Evolutionary conservation across 192 early-diverging fungal genomes (phyloP), one percentile per base, ranked within the genome.

Genomic region (Chytriomyces confervae): DNA sequence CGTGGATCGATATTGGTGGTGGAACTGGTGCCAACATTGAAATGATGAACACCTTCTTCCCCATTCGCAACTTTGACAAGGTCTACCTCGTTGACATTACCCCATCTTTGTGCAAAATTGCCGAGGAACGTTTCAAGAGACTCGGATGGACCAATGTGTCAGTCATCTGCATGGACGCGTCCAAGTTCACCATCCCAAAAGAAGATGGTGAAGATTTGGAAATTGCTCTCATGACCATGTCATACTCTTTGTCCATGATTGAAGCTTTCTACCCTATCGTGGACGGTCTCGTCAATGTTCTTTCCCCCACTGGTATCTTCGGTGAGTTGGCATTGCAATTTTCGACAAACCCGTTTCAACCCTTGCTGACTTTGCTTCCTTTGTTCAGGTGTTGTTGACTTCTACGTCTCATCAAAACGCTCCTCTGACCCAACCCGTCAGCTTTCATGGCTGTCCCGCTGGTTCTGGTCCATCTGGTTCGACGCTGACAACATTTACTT

Each of bases 391-490:
- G 93, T 96, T 45, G 82, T 88, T 3, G 93, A 95, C 81, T 96
- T 95, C 84, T 94, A 94, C 82, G 85, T 93, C 11, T 94, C 93
- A 0, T 66, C 86, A 27, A 87, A 85, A 50, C 80, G 84, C 47
- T 86, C 87, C 0, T 80, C 88, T 18, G 84, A 86, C 36, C 81
- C 90, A 23, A 87, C 86, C 16, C 91, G 92, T 57, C 89, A 92
- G 60, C 90, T 92, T 69, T 86, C 79, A 65, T 95, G 94, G 94
- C 85, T 94, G 76, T 90, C 88, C 9, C 89, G 93, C 50, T 89
- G 90, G 84, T 95, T 95, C 79, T 95, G 93, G 94, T 86, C 91
- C 69, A 92, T 93, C 75, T 95, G 94, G 93, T 95, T 95, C 81
- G 91, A 93, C 46, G 80, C 89, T 23, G 94, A 95, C 82, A 94